These are phyloP conservation scores for Inga leiocalycina DNA, from an alignment of 306 rosid species.

Conservation along the genomic window DNA sequence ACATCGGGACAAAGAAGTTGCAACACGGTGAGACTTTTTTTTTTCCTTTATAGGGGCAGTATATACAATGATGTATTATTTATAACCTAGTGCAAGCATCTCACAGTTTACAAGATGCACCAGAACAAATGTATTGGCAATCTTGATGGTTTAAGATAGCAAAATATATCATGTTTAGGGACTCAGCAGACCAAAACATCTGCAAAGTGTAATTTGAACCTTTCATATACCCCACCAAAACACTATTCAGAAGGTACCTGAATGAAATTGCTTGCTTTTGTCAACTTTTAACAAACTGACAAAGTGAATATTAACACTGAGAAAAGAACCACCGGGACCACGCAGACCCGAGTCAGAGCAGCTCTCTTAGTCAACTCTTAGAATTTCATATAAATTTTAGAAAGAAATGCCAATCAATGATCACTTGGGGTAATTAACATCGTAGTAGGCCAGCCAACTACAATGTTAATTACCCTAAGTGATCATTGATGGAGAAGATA, in stretches of 20 bases:
- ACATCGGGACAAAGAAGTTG: not conserved
- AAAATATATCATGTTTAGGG: not conserved
- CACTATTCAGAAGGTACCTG: not conserved
- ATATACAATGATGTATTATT: not conserved
- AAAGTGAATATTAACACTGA: conserved; percentile 1
- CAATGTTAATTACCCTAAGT: not conserved
- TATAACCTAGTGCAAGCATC: not conserved
- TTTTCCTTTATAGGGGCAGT: not conserved
- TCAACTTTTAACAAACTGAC: not conserved
- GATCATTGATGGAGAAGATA: not conserved
- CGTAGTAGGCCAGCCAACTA: not conserved
- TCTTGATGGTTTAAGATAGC: not conserved
- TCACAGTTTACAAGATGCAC: not conserved
- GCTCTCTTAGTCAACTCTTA: not conserved
- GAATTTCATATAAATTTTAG: not conserved
- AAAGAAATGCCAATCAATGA: not conserved
- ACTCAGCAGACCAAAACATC: not conserved
- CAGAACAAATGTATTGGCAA: not conserved
- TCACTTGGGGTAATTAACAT: not conserved
- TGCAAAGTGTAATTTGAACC: not conserved
- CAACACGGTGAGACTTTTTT: not conserved
- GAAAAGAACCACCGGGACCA: not conserved
- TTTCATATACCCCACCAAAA: not conserved
- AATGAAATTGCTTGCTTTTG: conserved; percentile 12
- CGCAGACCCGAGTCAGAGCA: not conserved